A percentile compares a stretch with the other conserved stretches of the same genome.
Conservation (phyloP, 768 basidiomycete genomes). For the Termitomyces sp. region DNA sequence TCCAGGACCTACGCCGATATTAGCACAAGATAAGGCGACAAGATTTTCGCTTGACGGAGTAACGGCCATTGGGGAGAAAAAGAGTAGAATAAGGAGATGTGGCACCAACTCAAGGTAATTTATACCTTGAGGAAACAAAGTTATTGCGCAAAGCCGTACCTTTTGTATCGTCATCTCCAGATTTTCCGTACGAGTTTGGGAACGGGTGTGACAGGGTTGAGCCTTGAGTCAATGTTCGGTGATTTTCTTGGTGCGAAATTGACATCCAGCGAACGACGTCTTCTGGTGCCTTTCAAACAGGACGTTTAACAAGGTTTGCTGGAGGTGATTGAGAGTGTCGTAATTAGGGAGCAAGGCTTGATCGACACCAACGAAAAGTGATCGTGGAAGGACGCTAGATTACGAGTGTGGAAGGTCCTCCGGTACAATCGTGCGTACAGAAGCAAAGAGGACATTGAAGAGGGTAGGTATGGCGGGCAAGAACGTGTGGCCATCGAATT, state of each 20-base stretch:
- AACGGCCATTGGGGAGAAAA: conserved; percentile 31
- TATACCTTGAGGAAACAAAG: conserved; percentile 17
- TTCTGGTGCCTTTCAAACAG: conserved; percentile 19
- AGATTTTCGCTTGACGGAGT: conserved; percentile 42
- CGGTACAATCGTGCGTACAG: conserved; percentile 28
- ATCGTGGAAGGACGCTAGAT: conserved; percentile 14
- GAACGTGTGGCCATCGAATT: conserved; percentile 16
- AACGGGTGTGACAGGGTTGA: conserved; percentile 21
- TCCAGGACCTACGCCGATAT: conserved; percentile 79
- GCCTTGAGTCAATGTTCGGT: conserved; percentile 23
- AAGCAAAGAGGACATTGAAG: conserved; percentile 16
- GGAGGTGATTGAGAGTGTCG: conserved; percentile 16
- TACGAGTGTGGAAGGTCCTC: conserved; percentile 17
- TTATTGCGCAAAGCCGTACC: conserved; percentile 11
- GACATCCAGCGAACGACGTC: conserved; percentile 32
- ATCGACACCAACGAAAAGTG: conserved; percentile 12
- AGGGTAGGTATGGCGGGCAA: conserved; percentile 5
- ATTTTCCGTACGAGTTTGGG: conserved; percentile 11
- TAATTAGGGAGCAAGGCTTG: conserved; percentile 13
- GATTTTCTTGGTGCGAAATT: conserved; percentile 27
- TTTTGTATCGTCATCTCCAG: conserved; percentile 11
- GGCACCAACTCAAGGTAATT: conserved; percentile 13
- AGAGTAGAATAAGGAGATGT: conserved; percentile 4
- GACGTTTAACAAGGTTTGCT: conserved; percentile 22
- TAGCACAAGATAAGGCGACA: conserved; percentile 60